phyloP scores from a whole-genome alignment of 164 flowering plant genomes.

The Warburgia ugandensis region DNA sequence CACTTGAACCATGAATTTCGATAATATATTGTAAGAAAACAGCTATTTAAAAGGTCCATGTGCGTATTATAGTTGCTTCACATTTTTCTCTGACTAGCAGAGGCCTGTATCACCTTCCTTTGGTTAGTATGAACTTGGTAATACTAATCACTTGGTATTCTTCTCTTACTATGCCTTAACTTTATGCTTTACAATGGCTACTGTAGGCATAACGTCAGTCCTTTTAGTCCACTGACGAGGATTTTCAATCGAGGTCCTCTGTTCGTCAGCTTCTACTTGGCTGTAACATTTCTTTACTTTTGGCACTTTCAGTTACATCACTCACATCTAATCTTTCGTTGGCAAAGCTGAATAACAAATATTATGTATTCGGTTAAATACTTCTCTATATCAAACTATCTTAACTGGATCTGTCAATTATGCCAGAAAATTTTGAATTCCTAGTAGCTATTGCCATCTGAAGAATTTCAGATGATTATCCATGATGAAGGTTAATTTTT shows the following conservation, averaged over 20 bases:
- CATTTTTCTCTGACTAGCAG: background rate
- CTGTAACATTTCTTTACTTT: slow-evolving; percentile 44
- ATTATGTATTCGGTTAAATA: too few relatives aligned
- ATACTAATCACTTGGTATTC: background rate
- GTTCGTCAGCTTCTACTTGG: slow-evolving; percentile 75
- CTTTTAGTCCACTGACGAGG: slow-evolving; percentile 76
- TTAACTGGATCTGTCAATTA: too few relatives aligned
- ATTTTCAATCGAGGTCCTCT: slow-evolving; percentile 73
- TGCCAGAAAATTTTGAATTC: too few relatives aligned
- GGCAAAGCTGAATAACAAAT: too few relatives aligned
- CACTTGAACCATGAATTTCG: too few relatives aligned
- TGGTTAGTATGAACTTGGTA: background rate
- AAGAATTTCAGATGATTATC: background rate
- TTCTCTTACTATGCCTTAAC: background rate
- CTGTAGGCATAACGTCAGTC: slow-evolving; percentile 72
- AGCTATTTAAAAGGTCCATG: too few relatives aligned
- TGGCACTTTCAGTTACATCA: background rate
- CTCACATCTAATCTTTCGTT: background rate
- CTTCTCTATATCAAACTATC: too few relatives aligned
- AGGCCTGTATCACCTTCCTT: background rate
- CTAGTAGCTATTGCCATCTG: background rate
- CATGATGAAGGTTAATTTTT: background rate
- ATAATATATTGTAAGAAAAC: too few relatives aligned
- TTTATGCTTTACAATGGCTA: slow-evolving; percentile 3
- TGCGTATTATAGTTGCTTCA: background rate